phyloP scores from a whole-genome alignment of 352 stramenopile species.

The Halophytophthora polymorphica region DNA sequence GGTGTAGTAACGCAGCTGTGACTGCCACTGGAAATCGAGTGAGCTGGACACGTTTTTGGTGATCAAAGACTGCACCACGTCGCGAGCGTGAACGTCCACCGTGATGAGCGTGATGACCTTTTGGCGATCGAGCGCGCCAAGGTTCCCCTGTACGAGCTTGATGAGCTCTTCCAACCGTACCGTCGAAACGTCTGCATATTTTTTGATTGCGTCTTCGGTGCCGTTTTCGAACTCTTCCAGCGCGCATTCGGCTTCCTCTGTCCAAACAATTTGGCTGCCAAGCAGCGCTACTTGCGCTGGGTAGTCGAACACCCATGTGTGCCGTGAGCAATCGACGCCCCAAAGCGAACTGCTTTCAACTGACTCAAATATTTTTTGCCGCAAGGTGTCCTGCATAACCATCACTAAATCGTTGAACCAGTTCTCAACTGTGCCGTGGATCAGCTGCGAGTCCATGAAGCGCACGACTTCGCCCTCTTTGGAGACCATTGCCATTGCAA shows the following conservation, averaged over 20 bases:
- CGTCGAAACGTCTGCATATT: constrained; percentile 92
- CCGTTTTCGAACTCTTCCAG: constrained; percentile 95
- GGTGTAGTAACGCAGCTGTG: constrained; percentile 93
- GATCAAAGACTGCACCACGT: constrained; percentile 92
- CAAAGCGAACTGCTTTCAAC: constrained; percentile 93
- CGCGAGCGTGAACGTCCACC: constrained; percentile 95
- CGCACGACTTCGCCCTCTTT: constrained; percentile 93
- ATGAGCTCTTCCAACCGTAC: constrained; percentile 91
- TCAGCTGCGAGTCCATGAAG: constrained; percentile 73
- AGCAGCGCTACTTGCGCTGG: constrained; percentile 78
- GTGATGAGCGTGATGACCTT: constrained; percentile 98
- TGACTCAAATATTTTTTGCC: constrained; percentile 83
- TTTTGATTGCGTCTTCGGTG: constrained; percentile 94
- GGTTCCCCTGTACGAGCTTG: constrained; percentile 88
- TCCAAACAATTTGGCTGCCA: constrained; percentile 93
- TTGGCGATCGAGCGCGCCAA: constrained; percentile 63
- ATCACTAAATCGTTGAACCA: constrained; percentile 95
- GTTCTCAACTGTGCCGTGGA: constrained; percentile 87
- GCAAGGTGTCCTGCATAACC: constrained; percentile 91
- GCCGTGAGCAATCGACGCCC: constrained; percentile 75
- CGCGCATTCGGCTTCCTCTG: constrained; percentile 87
- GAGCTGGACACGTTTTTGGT: constrained; percentile 91
- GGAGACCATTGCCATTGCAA: constrained; percentile 91
- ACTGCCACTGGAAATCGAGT: constrained; percentile 94
- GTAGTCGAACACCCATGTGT: constrained; percentile 91